Conservation (phyloP, 371 early-diverging fungal genomes). For the Chytridium lagenaria region DNA sequence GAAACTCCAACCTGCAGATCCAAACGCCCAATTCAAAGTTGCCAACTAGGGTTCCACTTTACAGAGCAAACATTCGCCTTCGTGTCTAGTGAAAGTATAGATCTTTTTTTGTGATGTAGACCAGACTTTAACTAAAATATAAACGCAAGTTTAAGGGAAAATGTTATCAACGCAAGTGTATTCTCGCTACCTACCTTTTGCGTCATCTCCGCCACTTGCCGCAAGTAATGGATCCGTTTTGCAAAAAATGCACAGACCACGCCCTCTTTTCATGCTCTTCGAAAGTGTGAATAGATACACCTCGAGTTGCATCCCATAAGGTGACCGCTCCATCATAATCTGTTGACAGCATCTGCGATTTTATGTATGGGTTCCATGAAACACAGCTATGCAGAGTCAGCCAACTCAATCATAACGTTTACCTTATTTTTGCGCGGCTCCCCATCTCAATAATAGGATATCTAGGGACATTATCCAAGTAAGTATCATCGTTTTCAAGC, state of each 20-base stretch:
- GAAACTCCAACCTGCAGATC: conserved; percentile 75
- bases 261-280: conserved; percentile 88
- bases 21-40: conserved; percentile 80
- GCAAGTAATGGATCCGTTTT: conserved; percentile 74
- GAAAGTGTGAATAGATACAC: conserved; percentile 63
- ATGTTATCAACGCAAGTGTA: background rate
- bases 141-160: too few species aligned
- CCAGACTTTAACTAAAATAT: conserved; percentile 91
- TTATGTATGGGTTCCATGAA: conserved; percentile 85
- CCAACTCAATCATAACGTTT: background rate
- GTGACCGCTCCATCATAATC: conserved; percentile 90
- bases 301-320: conserved; percentile 81
- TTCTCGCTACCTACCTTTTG: conserved; percentile 53
- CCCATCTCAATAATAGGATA: conserved; percentile 73
- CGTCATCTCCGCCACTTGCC: conserved; percentile 90
- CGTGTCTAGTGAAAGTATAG: conserved; percentile 78
- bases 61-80: conserved; percentile 92
- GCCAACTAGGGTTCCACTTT: conserved; percentile 80
- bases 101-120: conserved; percentile 67
- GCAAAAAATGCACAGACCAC: conserved; percentile 90
- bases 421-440: conserved; percentile 64
- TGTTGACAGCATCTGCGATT: conserved; percentile 78
- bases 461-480: conserved; percentile 54
- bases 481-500: conserved; percentile 18
- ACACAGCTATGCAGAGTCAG: conserved; percentile 63